Evolutionary conservation across 2,329 filamentous ascomycete genomes (phyloP).

Genomic region (Hymenotorrendiella dingleyae): DNA sequence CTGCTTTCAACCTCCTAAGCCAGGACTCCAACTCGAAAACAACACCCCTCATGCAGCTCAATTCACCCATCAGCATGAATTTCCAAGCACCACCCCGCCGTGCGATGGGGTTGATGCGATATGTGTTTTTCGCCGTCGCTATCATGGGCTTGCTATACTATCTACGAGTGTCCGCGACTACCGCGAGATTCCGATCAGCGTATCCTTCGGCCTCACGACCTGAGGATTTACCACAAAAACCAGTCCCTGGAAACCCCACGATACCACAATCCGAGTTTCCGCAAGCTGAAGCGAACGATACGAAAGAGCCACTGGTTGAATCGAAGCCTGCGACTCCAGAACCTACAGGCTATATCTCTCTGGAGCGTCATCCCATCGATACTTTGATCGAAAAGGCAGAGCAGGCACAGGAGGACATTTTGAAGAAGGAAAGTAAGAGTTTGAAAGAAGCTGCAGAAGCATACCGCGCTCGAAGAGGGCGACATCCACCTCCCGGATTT

Average conservation of each 20-base stretch:
- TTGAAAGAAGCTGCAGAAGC: conserved; percentile 39
- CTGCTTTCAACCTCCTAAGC: not conserved
- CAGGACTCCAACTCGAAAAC: not conserved
- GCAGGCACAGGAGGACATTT: conserved; percentile 32
- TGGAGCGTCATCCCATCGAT: conserved; percentile 41
- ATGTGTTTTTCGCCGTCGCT: conserved; percentile 13
- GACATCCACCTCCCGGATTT: conserved; percentile 58
- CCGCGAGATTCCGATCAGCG: not conserved
- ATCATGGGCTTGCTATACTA: conserved; percentile 16
- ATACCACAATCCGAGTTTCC: too few relatives aligned
- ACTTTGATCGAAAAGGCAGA: conserved; percentile 36
- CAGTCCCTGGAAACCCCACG: too few relatives aligned
- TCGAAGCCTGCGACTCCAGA: not conserved
- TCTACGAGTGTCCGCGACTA: conserved; percentile 5
- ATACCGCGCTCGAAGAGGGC: conserved; percentile 49
- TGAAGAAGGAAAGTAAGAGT: conserved; percentile 36
- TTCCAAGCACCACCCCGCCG: conserved; percentile 26
- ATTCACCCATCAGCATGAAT: conserved; percentile 25
- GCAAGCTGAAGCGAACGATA: too few relatives aligned
- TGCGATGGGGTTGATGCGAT: conserved; percentile 21
- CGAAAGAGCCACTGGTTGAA: not conserved
- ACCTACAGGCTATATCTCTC: too few relatives aligned
- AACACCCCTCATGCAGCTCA: not conserved
- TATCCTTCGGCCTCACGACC: not conserved
- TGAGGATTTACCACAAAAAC: not conserved